These are phyloP conservation scores for Xylaria bambusicola DNA, from an alignment of 495 filamentous ascomycete species.

Conservation along the genomic window DNA sequence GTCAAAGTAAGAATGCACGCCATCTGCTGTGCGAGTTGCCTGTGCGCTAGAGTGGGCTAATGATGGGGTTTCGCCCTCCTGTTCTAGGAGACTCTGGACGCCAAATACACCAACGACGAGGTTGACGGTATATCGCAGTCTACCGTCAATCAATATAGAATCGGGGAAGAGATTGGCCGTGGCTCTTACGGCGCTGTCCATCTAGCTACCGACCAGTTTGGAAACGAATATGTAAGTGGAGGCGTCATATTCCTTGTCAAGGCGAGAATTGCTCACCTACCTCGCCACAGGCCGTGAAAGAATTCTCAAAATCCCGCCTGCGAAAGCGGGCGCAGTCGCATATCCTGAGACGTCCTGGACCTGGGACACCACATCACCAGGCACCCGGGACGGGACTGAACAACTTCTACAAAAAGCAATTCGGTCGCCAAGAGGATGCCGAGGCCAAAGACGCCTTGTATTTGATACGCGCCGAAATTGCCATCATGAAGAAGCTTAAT, in stretches of 20 bases:
- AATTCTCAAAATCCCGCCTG: conserved; percentile 91
- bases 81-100: conserved; percentile 84
- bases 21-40: conserved; percentile 26
- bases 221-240: conserved; percentile 82
- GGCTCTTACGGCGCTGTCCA: conserved; percentile 96
- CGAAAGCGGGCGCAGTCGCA: conserved; percentile 93
- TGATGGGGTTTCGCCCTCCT: conserved; percentile 12
- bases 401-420: conserved; percentile 29
- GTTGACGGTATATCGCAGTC: conserved; percentile 74
- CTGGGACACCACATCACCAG: conserved; percentile 42
- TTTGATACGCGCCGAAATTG: conserved; percentile 94
- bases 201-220: conserved; percentile 85
- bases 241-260: not conserved
- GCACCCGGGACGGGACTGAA: conserved; percentile 38
- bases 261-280: conserved; percentile 15
- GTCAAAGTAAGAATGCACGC: conserved; percentile 59
- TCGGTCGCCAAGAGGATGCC: conserved; percentile 45
- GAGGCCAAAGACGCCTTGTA: conserved; percentile 77
- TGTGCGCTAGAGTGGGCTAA: conserved; percentile 4
- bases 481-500: conserved; percentile 98
- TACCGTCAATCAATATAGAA: conserved; percentile 90
- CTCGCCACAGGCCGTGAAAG: conserved; percentile 78
- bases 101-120: conserved; percentile 82
- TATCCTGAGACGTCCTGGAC: conserved; percentile 63
- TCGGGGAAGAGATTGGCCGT: conserved; percentile 92